Evolutionary conservation across 768 basidiomycete species (phyloP), one percentile per base, ranked within the genome.

Genomic region (Trametes villosa): DNA sequence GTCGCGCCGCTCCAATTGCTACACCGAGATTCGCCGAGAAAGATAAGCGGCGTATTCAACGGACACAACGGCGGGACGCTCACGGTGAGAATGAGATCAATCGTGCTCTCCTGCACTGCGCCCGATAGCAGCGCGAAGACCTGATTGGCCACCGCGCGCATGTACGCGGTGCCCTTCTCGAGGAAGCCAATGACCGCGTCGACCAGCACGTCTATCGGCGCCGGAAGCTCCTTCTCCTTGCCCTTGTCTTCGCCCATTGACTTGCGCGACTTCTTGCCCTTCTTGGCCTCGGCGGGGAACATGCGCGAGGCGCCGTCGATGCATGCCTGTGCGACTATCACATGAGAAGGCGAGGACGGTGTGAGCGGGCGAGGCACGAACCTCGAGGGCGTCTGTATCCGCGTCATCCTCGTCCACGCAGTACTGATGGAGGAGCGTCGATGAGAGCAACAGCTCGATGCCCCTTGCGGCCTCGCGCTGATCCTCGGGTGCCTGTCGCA

Each of bases 141-240:
- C 65, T 91, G 85, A 52, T 89, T 94, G 7, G 89, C 91, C 26
- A 94, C 78, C 2, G 86, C 84, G 31, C 94, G 87, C 75, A 91
- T 81, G 71, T 90, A 96, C 40, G 87, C 84, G 5, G 88, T 90
- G 2, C 88, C 87, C 59, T 89, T 84, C 71, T 98, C 94, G 36
- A 99, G 75, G 69, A 92, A 89, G 7, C 93, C 93, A 48, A 99
- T 92, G 50, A 98, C 85, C n/a, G 83, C 82, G 70, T 98, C 95
- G 33, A 96, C 86, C 40, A 98, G 80, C 44, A 94, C 75, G 62
- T 97, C 94, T 55, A 96, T 85, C 1, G 94, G 87, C 48, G 83
- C 83, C 1, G 82, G 78, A 9, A 78, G 78, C 15, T 79, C 79
- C 33, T 65, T 55, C 61, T 72, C 61, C 56, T 36, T 68, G 54